Conservation (phyloP, 2,329 filamentous ascomycete species). For the Calycina herbarum region DNA sequence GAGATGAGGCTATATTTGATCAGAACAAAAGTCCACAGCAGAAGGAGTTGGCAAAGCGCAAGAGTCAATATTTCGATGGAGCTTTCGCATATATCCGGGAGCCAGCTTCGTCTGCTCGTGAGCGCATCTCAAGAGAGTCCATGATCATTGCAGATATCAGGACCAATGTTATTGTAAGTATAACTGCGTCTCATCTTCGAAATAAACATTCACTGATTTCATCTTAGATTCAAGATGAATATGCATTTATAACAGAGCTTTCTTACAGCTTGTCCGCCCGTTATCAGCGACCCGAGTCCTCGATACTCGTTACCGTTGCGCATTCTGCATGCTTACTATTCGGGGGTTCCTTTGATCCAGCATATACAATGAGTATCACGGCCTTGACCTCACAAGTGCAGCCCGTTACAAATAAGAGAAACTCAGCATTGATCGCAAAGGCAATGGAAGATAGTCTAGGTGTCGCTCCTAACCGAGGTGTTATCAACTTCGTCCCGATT, state of each 20-base stretch:
- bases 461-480: constrained; percentile 65
- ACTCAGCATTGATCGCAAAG: constrained; percentile 73
- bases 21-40: constrained; percentile 34
- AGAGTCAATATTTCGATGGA: constrained; percentile 38
- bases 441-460: constrained; percentile 71
- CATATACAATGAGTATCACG: constrained; percentile 75
- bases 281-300: constrained; percentile 72
- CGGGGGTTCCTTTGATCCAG: constrained; percentile 72
- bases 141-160: constrained; percentile 64
- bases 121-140: constrained; percentile 35
- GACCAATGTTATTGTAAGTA: constrained; percentile 61
- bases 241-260: constrained; percentile 71
- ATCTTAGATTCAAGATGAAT: constrained; percentile 70
- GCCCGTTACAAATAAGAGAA: constrained; percentile 76
- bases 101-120: constrained; percentile 29
- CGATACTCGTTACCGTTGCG: constrained; percentile 73
- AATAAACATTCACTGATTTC: constrained; percentile 61
- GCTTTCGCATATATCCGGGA: constrained; percentile 38
- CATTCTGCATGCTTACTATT: constrained; percentile 76
- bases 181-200: constrained; percentile 56
- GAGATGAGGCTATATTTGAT: constrained; percentile 31
- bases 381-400: constrained; percentile 69
- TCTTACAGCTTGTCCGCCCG: constrained; percentile 71
- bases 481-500: constrained; percentile 70
- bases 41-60: constrained; percentile 32